phyloP scores from a whole-genome alignment of 352 stramenopile genomes.

The Phytophthora pini region DNA sequence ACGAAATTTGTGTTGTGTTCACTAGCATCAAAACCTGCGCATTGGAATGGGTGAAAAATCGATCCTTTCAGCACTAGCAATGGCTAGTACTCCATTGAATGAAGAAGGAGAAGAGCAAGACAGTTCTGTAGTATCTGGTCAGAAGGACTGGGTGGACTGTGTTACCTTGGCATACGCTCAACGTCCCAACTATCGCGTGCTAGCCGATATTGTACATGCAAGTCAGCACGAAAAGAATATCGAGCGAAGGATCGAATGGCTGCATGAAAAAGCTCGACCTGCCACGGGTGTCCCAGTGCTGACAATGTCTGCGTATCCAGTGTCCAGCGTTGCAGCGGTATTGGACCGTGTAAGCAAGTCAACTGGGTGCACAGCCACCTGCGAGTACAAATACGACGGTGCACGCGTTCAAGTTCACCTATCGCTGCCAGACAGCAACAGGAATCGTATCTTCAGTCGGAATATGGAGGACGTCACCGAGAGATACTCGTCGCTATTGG shows the following conservation, averaged over 20 bases:
- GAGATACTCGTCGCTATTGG: constrained; percentile 65
- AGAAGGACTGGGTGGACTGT: constrained; percentile 63
- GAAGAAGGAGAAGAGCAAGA: not conserved
- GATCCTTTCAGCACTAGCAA: constrained; percentile 69
- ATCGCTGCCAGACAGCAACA: constrained; percentile 10
- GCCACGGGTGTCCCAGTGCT: constrained; percentile 66
- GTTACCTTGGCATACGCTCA: constrained; percentile 76
- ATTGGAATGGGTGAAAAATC: constrained; percentile 87
- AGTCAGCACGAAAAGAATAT: constrained; percentile 35
- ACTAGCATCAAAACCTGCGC: constrained; percentile 82
- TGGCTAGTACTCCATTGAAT: constrained; percentile 36
- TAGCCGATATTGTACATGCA: constrained; percentile 52
- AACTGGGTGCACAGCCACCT: constrained; percentile 46
- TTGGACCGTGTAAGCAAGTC: constrained; percentile 58
- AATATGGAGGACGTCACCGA: constrained; percentile 86
- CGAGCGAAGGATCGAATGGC: constrained; percentile 30
- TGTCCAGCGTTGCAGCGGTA: constrained; percentile 60
- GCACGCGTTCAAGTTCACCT: constrained; percentile 81
- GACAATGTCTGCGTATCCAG: constrained; percentile 82
- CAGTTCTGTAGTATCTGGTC: not conserved
- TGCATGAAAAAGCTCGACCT: constrained; percentile 47
- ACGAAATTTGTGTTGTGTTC: not conserved
- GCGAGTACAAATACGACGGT: constrained; percentile 89
- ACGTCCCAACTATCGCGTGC: constrained; percentile 63
- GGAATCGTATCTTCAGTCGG: constrained; percentile 72